phyloP scores from a whole-genome alignment of 139 green algal species.

The Trebouxia sp. region DNA sequence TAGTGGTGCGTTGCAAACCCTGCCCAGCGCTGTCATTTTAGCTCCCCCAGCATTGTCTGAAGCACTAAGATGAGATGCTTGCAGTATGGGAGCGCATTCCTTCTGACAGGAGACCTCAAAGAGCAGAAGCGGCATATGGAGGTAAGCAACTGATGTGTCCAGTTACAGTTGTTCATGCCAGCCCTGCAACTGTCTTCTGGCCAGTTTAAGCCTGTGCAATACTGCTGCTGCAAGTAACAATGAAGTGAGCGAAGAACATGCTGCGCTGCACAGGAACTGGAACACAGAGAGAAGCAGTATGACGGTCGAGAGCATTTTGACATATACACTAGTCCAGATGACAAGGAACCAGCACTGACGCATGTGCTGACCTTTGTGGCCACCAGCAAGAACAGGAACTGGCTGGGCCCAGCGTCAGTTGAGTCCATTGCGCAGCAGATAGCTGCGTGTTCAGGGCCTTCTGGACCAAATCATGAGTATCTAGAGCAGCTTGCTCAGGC shows the following conservation, averaged over 20 bases:
- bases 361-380: slow-evolving; percentile 24
- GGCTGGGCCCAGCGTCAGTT: slow-evolving; percentile 1
- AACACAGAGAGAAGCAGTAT: slow-evolving; percentile 23
- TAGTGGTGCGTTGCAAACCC: neutral
- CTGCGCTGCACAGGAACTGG: neutral
- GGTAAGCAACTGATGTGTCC: too few species aligned
- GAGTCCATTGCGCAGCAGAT: slow-evolving; percentile 22
- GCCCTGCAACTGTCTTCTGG: too few species aligned
- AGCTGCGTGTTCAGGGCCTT: neutral
- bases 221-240: too few species aligned
- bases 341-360: neutral
- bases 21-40: too few species aligned
- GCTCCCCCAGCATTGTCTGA: too few species aligned
- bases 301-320: neutral
- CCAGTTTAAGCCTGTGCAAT: too few species aligned
- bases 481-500: neutral
- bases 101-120: neutral
- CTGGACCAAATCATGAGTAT: slow-evolving; percentile 26
- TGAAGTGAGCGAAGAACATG: too few species aligned
- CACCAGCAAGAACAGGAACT: slow-evolving; percentile 7
- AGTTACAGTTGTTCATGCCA: too few species aligned
- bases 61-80: too few species aligned
- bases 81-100: slow-evolving; percentile 9
- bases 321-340: neutral
- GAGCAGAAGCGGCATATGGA: neutral